Evolutionary conservation across 805 yeast genomes (phyloP), one percentile per base, ranked within the genome.

Genomic region (Ogataea saltuana): DNA sequence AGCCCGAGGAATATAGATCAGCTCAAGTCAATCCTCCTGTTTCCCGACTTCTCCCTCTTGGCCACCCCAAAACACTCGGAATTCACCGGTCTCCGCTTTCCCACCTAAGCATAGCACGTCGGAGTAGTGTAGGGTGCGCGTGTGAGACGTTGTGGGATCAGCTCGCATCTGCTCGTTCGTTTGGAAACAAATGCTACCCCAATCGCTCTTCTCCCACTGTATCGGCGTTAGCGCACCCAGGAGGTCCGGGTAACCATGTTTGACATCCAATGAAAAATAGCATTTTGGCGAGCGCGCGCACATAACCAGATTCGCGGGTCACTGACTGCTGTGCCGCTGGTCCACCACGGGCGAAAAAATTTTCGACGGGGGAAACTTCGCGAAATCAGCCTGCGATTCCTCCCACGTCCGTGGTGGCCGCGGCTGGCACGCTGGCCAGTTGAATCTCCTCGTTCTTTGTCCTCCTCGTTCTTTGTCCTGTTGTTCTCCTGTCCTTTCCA

Each of bases 231-330:
- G 38, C 38, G 38, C 38, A 23, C 30, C 4, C 29, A 15, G 29
- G 20, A 16, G 29, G 10, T 15, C 33, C 32, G 40, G 33, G 33
- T 29, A 23, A 29, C 34, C 29, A 17, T 9, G 15, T 17, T 38
- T 28, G 17, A 26, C 33, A 28, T 42, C 46, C 46, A 42, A 42
- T 42, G 42, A 42, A 37, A 42, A 37, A 31, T 34, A 20, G 34
- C 46, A 29, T 37, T 42, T 42, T 42, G n/a, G n/a, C n/a, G n/a
- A n/a, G n/a, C n/a, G n/a, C n/a, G n/a, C n/a, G n/a, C n/a, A n/a
- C n/a, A n/a, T n/a, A n/a, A n/a, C n/a, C n/a, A n/a, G n/a, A n/a
- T n/a, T n/a, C n/a, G n/a, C n/a, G n/a, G n/a, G n/a, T n/a, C n/a
- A n/a, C n/a, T n/a, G n/a, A n/a, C n/a, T n/a, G n/a, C n/a, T n/a